Base-by-base conservation (phyloP, 1,284 basidiomycete genomes). In the Marasmius sp. region DNA sequence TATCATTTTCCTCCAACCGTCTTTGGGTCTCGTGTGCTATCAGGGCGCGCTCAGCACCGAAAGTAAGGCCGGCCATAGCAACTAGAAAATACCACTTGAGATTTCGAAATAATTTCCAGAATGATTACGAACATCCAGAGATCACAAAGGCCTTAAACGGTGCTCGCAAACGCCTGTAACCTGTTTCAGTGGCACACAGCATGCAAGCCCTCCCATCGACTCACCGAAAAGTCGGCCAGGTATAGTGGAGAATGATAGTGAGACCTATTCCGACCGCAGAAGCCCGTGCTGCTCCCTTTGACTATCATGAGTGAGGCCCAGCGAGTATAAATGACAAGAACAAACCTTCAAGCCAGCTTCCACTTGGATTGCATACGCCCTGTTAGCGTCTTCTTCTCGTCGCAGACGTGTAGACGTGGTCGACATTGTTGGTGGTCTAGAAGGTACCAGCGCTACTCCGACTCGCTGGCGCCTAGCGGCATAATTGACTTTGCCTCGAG, bases 111-210 rank as follows among this genome's bases (percentile, higher is more conserved):
- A 18, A 4, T 9, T 3, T 20, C 43, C 49, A 18, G 41, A 49
- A 27, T n/a, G 49, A 41, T n/a, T 50, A 73, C 77, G 74, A 75
- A 88, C 82, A 85, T 66, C 77, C 77, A 16, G 86, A 83, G 7
- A 91, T 79, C 20, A 92, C 74, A 73, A 93, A 94, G 1, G 82
- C 86, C 74, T 95, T 95, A 78, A 94, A 86, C 1, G 89, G 85
- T 45, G 93, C 79, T 0, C 92, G 91, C 74, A 94, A 93, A 54
- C 87, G 84, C 65, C 92, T 93, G 65, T 43, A 38, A 22, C 43
- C 34, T 20, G 48, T 48, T 39, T 22, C 20, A 49, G 45, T 54
- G 48, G 36, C 56, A 64, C 12, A 10, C 11, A 54, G 49, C 33
- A 14, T 50, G 27, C 51, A 22, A 51, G 20, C 18, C 10, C 49